Base-by-base conservation (phyloP, 495 filamentous ascomycete species). In the Daldinia loculata region DNA sequence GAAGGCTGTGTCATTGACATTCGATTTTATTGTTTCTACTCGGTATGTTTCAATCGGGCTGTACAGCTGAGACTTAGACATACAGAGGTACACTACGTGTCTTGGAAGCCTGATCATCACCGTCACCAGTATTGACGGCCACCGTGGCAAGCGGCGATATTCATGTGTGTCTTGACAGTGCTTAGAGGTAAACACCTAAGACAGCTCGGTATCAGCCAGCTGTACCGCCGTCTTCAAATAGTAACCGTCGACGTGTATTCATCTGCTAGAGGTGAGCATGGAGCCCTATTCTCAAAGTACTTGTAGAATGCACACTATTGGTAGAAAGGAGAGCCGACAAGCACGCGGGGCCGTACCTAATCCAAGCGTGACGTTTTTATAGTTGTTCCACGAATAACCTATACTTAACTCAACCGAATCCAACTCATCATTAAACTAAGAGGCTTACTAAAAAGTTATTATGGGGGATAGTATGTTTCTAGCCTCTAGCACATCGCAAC, bases 41-140 rank as follows among this genome's bases (percentile, higher is more conserved):
- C 57, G 52, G 59, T 24, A 59, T 72, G 60, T 67, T 68, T 63
- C 69, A 43, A 64, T 68, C 69, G 64, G 56, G 59, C 30, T 58
- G 67, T 70, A 71, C 50, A 52, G 60, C 38, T 60, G 66, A 72
- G 43, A 56, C 36, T 29, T 29, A 64, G 64, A 63, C 9, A 64
- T 41, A 30, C 11, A 53, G 26, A 22, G 2, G 12, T 67, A 32
- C 55, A 55, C 51, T 56, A 45, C 65, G 51, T 72, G 65, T 69
- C 65, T 69, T 57, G 61, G 56, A 61, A 51, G 61, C 70, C 56
- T 64, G 9, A 41, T 24, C 3, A 15, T 38, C 1, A 27, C 39
- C 5, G 15, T 58, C 32, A 15, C 12, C 14, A 26, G 64, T 66
- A 53, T 63, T 24, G 53, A 69, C 17, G 52, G 55, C 26, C n/a